Percentiles rank a stretch among this genome's conserved stretches.
phyloP scores from a whole-genome alignment of 1,284 basidiomycete genomes.

The Tremellales sp. region DNA sequence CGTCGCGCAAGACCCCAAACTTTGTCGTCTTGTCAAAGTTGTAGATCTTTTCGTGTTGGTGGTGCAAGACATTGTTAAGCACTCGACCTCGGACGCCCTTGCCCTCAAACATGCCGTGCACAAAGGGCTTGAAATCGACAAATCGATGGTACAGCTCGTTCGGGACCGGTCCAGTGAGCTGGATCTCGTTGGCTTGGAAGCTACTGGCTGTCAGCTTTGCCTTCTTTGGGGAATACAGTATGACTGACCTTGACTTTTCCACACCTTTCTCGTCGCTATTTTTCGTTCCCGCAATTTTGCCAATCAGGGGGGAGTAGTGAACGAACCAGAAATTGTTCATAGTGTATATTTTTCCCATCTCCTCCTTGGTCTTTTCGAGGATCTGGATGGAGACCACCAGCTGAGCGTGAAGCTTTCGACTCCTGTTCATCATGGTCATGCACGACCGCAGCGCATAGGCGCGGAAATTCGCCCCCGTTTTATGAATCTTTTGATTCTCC shows the following conservation, averaged over 20 bases:
- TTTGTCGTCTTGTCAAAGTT: conserved; percentile 50
- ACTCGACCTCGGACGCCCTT: conserved; percentile 48
- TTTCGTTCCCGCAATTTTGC: conserved; percentile 36
- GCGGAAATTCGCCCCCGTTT: conserved; percentile 45
- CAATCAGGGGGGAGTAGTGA: conserved; percentile 45
- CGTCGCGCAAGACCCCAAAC: conserved; percentile 42
- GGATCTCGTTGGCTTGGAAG: conserved; percentile 54
- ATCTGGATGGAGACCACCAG: conserved; percentile 44
- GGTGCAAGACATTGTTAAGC: conserved; percentile 50
- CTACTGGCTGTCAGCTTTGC: conserved; percentile 21
- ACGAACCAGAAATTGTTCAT: conserved; percentile 48
- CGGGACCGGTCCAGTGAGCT: conserved; percentile 53
- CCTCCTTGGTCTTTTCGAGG: conserved; percentile 45
- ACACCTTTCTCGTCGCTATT: conserved; percentile 22
- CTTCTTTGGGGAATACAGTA: neutral
- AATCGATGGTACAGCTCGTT: conserved; percentile 52
- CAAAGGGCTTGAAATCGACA: conserved; percentile 53
- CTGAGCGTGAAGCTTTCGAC: conserved; percentile 21
- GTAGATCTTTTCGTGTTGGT: conserved; percentile 53
- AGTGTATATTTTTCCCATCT: conserved; percentile 50
- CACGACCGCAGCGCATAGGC: conserved; percentile 44
- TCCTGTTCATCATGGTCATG: conserved; percentile 11
- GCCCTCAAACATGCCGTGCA: conserved; percentile 51
- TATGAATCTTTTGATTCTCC: conserved; percentile 42
- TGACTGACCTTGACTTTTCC: conserved; percentile 34